Conservation (phyloP, 371 early-diverging fungal species). For the Mortierella sp. region DNA sequence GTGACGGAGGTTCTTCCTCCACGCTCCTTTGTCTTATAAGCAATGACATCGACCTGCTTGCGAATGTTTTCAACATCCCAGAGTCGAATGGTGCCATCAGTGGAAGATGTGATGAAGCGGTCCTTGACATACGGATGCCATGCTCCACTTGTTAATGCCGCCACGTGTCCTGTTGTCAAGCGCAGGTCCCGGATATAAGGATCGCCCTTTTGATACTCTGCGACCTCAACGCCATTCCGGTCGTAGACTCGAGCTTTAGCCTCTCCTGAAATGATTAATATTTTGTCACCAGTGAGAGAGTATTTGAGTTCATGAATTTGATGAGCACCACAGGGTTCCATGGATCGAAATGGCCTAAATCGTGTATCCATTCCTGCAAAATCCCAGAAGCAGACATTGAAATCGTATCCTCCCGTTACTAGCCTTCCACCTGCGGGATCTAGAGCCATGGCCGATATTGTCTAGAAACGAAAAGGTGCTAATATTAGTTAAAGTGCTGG, state of each 20-base stretch:
- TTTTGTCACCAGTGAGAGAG: slow-evolving; percentile 80
- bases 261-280: slow-evolving; percentile 85
- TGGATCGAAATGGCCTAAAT: slow-evolving; percentile 81
- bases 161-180: slow-evolving; percentile 91
- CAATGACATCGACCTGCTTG: slow-evolving; percentile 83
- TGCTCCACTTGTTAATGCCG: slow-evolving; percentile 79
- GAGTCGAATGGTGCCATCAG: slow-evolving; percentile 88
- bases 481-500: not conserved
- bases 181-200: slow-evolving; percentile 93
- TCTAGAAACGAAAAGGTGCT: slow-evolving; percentile 43
- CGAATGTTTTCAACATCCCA: slow-evolving; percentile 88
- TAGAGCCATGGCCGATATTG: slow-evolving; percentile 84
- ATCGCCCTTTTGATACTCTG: slow-evolving; percentile 91
- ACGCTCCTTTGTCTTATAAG: slow-evolving; percentile 80
- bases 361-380: slow-evolving; percentile 90
- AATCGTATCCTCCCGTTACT: slow-evolving; percentile 86
- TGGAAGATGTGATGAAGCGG: slow-evolving; percentile 82
- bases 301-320: slow-evolving; percentile 90
- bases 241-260: slow-evolving; percentile 82
- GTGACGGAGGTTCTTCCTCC: slow-evolving; percentile 81
- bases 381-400: slow-evolving; percentile 90
- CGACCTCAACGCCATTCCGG: slow-evolving; percentile 80
- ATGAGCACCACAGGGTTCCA: slow-evolving; percentile 87
- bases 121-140: slow-evolving; percentile 87
- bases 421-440: slow-evolving; percentile 89